These are phyloP conservation scores for Solanum infundibuliforme DNA, from an alignment of 257 asterid genomes.

Conservation along the genomic window DNA sequence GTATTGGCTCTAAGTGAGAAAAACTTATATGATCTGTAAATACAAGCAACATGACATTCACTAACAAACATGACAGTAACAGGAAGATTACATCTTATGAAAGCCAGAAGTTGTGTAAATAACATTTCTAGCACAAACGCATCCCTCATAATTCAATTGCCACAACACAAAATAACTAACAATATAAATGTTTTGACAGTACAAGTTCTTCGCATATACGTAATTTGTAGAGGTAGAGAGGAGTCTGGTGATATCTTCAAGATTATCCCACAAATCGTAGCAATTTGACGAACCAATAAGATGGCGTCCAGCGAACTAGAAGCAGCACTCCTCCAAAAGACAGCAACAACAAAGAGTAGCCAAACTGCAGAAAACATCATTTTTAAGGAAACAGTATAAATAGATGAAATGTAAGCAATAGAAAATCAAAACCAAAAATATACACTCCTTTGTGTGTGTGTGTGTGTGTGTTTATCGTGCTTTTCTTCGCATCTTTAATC, in stretches of 20 bases:
- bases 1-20: background rate
- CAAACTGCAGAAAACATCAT: background rate
- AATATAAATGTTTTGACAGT: background rate
- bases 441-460: too few relatives aligned
- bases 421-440: background rate
- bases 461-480: background rate
- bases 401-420: background rate
- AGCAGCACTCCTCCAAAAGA: conserved; percentile 6
- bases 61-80: background rate
- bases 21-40: background rate
- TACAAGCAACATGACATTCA: background rate
- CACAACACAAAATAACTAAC: background rate
- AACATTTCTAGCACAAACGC: background rate
- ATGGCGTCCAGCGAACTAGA: background rate
- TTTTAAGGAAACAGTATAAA: too few relatives aligned
- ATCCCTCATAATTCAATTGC: background rate
- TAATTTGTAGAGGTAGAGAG: too few relatives aligned
- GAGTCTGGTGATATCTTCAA: background rate
- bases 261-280: background rate
- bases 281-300: background rate
- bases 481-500: background rate
- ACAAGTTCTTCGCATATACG: background rate
- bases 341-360: conserved; percentile 1
- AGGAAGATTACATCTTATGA: background rate
- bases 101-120: background rate